A percentile compares a stretch with the other conserved stretches of the same genome.
phyloP scores from a whole-genome alignment of 345 rosid species.

The Anacardium occidentale region DNA sequence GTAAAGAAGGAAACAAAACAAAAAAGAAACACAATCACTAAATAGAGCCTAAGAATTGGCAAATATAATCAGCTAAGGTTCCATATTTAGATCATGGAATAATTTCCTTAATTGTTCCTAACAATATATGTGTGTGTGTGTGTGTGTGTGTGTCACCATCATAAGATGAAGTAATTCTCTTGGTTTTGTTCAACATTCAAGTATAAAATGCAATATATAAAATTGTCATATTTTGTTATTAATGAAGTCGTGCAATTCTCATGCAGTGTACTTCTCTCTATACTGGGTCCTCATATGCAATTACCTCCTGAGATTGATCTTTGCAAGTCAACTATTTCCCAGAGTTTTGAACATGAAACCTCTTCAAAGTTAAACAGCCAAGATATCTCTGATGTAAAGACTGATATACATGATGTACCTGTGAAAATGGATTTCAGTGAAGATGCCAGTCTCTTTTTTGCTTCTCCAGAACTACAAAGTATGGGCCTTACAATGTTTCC shows the following conservation, averaged over 20 bases:
- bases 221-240: conserved; percentile 6
- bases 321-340: conserved; percentile 48
- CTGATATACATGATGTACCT: conserved; percentile 44
- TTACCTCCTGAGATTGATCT: conserved; percentile 76
- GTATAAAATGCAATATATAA: conserved; percentile 1
- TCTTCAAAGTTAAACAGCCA: conserved; percentile 39
- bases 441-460: conserved; percentile 57
- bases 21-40: too few relatives aligned
- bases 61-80: too few relatives aligned
- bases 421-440: conserved; percentile 52
- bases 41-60: too few relatives aligned
- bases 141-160: background rate
- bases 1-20: too few relatives aligned
- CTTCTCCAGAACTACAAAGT: conserved; percentile 58
- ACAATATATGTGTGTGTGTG: too few relatives aligned
- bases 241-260: conserved; percentile 22
- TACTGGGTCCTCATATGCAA: conserved; percentile 70
- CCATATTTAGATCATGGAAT: too few relatives aligned
- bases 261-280: conserved; percentile 77
- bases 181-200: conserved; percentile 1
- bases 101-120: too few relatives aligned
- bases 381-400: conserved; percentile 52
- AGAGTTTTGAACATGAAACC: conserved; percentile 40
- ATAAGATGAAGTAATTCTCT: background rate
- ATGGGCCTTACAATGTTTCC: conserved; percentile 41